These are phyloP conservation scores for Saccharomyces paradoxus DNA, from an alignment of 805 yeast genomes.

Conservation along the genomic window DNA sequence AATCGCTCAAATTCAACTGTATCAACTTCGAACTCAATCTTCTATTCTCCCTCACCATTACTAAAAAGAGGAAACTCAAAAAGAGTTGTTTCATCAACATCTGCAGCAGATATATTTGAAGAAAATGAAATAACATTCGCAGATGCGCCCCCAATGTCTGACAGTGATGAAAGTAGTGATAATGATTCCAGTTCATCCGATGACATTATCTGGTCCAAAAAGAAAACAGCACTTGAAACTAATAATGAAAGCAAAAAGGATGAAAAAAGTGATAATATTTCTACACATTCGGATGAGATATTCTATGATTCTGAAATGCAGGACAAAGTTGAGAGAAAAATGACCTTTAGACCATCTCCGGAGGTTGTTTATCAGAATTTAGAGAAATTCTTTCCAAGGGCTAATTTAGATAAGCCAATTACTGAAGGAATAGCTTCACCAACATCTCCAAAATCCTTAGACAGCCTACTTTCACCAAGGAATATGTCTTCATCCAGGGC, in stretches of 20 bases:
- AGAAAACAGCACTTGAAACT: background rate
- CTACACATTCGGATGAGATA: slow-evolving; percentile 8
- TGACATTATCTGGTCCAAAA: slow-evolving; percentile 20
- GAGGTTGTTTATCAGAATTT: slow-evolving; percentile 88
- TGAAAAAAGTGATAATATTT: background rate
- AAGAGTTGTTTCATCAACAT: slow-evolving; percentile 29
- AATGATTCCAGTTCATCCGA: slow-evolving; percentile 24
- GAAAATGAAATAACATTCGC: slow-evolving; percentile 70
- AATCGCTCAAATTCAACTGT: slow-evolving; percentile 17
- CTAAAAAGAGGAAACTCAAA: slow-evolving; percentile 26
- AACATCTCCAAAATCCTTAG: slow-evolving; percentile 37
- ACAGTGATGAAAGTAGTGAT: slow-evolving; percentile 38
- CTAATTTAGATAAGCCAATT: slow-evolving; percentile 87
- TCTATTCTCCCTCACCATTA: slow-evolving; percentile 21
- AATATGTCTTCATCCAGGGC: background rate
- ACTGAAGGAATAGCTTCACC: slow-evolving; percentile 64
- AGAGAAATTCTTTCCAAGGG: slow-evolving; percentile 85
- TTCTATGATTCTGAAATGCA: background rate
- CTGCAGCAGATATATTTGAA: slow-evolving; percentile 46
- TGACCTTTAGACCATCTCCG: slow-evolving; percentile 89
- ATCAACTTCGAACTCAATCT: slow-evolving; percentile 10
- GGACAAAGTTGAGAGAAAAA: slow-evolving; percentile 23
- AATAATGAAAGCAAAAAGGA: background rate
- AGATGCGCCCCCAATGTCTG: slow-evolving; percentile 57
- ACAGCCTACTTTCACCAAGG: slow-evolving; percentile 2